Percentiles rank a stretch among this genome's conserved stretches.
phyloP scores from a whole-genome alignment of 2,329 filamentous ascomycete genomes.

The Xylariaceae sp. region DNA sequence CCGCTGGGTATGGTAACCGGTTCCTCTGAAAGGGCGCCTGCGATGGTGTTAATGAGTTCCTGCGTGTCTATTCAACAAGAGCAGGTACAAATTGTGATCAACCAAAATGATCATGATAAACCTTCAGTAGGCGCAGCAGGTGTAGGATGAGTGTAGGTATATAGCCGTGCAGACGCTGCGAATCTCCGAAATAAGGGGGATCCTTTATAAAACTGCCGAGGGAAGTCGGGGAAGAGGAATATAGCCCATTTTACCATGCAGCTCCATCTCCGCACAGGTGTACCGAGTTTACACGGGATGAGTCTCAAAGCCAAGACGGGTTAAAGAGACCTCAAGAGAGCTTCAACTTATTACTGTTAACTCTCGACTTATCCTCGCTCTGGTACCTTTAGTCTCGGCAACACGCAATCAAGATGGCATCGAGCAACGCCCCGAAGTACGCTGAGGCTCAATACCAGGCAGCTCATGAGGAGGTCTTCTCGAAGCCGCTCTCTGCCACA shows the following conservation, averaged over 20 bases:
- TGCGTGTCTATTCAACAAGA: no score
- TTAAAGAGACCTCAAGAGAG: not conserved
- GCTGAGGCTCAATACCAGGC: constrained; percentile 44
- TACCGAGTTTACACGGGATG: not conserved
- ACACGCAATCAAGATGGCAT: constrained; percentile 7
- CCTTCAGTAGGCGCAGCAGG: no score
- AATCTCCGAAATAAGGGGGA: no score
- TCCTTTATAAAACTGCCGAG: constrained; percentile 22
- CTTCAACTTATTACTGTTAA: not conserved
- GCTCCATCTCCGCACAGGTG: constrained; percentile 20
- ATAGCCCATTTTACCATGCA: constrained; percentile 14
- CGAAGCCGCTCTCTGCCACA: constrained; percentile 41
- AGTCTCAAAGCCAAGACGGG: not conserved
- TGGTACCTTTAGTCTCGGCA: not conserved
- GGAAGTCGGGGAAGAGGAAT: constrained; percentile 14
- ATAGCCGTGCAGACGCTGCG: no score
- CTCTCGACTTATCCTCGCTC: not conserved
- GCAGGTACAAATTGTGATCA: no score
- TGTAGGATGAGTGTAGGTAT: no score
- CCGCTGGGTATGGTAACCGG: no score
- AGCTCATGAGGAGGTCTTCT: constrained; percentile 46
- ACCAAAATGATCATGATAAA: no score
- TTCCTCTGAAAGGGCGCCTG: no score
- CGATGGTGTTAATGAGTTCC: no score
- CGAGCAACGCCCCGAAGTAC: constrained; percentile 35